A percentile compares a stretch with the other conserved stretches of the same genome.
Conservation (phyloP, 1,139 yeast genomes). For the Geotrichum klebahnii region DNA sequence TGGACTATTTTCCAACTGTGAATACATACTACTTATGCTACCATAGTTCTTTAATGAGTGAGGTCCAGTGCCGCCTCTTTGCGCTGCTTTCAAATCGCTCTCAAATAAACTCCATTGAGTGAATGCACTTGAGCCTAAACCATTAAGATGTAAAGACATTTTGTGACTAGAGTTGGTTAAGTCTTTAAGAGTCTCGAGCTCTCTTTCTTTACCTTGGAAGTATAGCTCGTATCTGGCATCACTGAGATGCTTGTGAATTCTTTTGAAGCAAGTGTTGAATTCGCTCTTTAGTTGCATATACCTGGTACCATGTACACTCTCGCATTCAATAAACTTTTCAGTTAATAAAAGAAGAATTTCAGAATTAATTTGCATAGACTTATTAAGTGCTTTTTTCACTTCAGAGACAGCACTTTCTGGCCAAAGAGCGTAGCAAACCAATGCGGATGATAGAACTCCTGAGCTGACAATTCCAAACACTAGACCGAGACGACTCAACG, state of each 20-base stretch:
- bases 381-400: slow-evolving; percentile 49
- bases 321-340: slow-evolving; percentile 53
- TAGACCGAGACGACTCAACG: slow-evolving; percentile 52
- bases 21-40: slow-evolving; percentile 1
- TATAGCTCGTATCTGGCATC: slow-evolving; percentile 63
- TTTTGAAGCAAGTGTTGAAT: slow-evolving; percentile 44
- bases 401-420: slow-evolving; percentile 56
- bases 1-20: too few relatives aligned
- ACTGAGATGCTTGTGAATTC: slow-evolving; percentile 46
- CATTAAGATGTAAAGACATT: slow-evolving; percentile 59
- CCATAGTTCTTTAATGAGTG: not conserved
- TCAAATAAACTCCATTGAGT: slow-evolving; percentile 53
- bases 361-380: slow-evolving; percentile 54
- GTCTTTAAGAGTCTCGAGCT: slow-evolving; percentile 46
- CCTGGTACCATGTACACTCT: slow-evolving; percentile 42
- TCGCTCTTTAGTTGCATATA: slow-evolving; percentile 42
- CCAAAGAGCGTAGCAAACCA: slow-evolving; percentile 59
- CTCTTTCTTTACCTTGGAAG: slow-evolving; percentile 52
- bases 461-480: slow-evolving; percentile 57
- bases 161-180: slow-evolving; percentile 53
- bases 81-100: not conserved
- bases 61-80: not conserved
- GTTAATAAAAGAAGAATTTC: slow-evolving; percentile 50
- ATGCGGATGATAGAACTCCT: slow-evolving; percentile 59
- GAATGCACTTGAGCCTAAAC: slow-evolving; percentile 62